Evolutionary conservation across 768 basidiomycete genomes (phyloP), one percentile per base, ranked within the genome.

Genomic region (Symmetrospora coprosmae): DNA sequence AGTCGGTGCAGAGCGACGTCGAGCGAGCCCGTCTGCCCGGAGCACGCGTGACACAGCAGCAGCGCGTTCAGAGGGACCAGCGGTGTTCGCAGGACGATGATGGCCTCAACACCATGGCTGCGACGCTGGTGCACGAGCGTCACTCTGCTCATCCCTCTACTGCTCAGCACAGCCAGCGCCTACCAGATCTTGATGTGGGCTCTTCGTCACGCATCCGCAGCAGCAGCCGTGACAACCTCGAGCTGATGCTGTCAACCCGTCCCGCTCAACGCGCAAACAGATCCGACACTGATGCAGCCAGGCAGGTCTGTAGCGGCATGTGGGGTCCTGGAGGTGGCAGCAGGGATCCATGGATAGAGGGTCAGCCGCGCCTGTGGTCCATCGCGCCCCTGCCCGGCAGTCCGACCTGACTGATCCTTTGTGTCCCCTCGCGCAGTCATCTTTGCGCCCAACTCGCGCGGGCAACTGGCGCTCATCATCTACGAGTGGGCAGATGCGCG

Each of bases 401-500:
- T 8, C 38, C n/a, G 16, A 38, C 34, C 52, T 40, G 35, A 47
- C n/a, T 59, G 37, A 13, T 7, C n/a, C 16, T 38, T 33, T 25
- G n/a, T n/a, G 9, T 50, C 50, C 55, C 11, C 41, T 17, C 17
- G 31, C 34, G 56, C 66, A 79, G 75, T 92, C 62, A 82, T 82
- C 3, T 97, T 96, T 74, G 81, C 86, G 66, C 71, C 76, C 17
- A 67, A 77, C 4, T 89, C 89, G 2, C 76, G 82, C 67, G 92
- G 92, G 35, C 86, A 92, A 73, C 76, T 94, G 19, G 87, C 92
- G 27, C 82, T 94, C 78, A 85, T 92, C 52, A 81, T 99, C 23
- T 99, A 96, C 69, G 92, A 97, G 74, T 99, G 91, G 91, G 71
- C 77, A 28, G 94, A 99, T 69, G 82, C 82, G 51, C 74, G 77